Percentiles rank a stretch among this genome's conserved stretches.
Evolutionary conservation across 257 asterid genomes (phyloP).

Genomic region (Solanum acaule): DNA sequence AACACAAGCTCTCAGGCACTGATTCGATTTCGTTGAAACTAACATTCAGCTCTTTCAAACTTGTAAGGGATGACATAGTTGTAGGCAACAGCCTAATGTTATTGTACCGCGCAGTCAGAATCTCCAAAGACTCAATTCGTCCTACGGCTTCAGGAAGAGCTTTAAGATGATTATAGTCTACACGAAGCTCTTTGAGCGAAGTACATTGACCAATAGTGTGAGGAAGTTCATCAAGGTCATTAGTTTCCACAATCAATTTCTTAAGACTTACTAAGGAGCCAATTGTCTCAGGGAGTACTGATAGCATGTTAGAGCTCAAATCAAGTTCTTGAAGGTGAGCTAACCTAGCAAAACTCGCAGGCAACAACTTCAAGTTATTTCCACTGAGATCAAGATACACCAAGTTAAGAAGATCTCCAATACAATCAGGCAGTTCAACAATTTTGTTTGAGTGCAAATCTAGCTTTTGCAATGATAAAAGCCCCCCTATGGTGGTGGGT

Average conservation of each 20-base stretch:
- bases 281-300: constrained; percentile 55
- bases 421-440: constrained; percentile 50
- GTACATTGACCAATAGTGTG: constrained; percentile 67
- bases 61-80: constrained; percentile 60
- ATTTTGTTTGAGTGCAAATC: constrained; percentile 58
- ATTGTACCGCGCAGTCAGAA: constrained; percentile 68
- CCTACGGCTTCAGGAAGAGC: constrained; percentile 94
- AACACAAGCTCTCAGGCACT: constrained; percentile 87
- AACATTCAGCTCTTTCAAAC: constrained; percentile 58
- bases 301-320: constrained; percentile 68
- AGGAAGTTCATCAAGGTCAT: constrained; percentile 73
- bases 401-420: constrained; percentile 72
- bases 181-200: constrained; percentile 57
- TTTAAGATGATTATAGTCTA: constrained; percentile 71
- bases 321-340: constrained; percentile 62
- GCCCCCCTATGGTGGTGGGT: constrained; percentile 60
- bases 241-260: constrained; percentile 57
- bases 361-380: constrained; percentile 58
- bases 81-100: constrained; percentile 70
- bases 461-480: constrained; percentile 45
- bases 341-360: constrained; percentile 42
- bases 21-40: constrained; percentile 83
- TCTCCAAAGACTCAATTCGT: constrained; percentile 52
- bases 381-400: constrained; percentile 54
- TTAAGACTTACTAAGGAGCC: constrained; percentile 66